Base-by-base conservation (phyloP, 805 yeast genomes). In the Clavispora carvajalis region DNA sequence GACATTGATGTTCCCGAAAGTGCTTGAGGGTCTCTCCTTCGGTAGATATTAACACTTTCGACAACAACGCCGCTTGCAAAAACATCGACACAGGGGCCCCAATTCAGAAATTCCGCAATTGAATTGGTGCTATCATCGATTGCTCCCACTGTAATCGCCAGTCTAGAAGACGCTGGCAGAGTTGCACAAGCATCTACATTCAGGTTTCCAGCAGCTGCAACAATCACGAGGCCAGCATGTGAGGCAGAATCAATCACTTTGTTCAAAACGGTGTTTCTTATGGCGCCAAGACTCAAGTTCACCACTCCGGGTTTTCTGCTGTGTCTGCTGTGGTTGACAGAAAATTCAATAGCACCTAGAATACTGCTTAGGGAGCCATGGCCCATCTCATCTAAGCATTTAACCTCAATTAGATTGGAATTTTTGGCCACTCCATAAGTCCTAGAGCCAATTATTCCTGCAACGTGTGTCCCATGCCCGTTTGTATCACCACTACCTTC, bases 11-110 rank as follows among this genome's bases (percentile, higher is more conserved):
- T 50, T 7, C 54, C 54, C 4, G 48, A 40, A 3, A 41, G 49
- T 13, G 19, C 37, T 28, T 38, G 47, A 13, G 49, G 46, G 19
- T 41, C 36, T 15, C 50, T 37, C 11, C 38, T 33, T 17, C 58
- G 49, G 23, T 54, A 49, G 29, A 65, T 65, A 9, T 76, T 68
- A 11, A 82, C 67, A 40, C 90, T 82, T 21, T 69, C 64, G 3
- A 88, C 82, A 12, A 67, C 65, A 0, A 80, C 81, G 0, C 98
- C 98, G 36, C 91, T 77, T 0, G 96, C 88, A 62, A 85, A 83
- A 1, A 87, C 69, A 54, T 87, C 88, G 7, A 90, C 95, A 60
- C 97, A 91, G n/a, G 71, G 67, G 0, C 98, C 97, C 89, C 90
- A 86, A 56, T 91, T 90, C n/a, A 93, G 77, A 53, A 91, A 90